A percentile compares a stretch with the other conserved stretches of the same genome.
Evolutionary conservation across 2,329 filamentous ascomycete genomes (phyloP).

Genomic region (Colletotrichum simmondsii): DNA sequence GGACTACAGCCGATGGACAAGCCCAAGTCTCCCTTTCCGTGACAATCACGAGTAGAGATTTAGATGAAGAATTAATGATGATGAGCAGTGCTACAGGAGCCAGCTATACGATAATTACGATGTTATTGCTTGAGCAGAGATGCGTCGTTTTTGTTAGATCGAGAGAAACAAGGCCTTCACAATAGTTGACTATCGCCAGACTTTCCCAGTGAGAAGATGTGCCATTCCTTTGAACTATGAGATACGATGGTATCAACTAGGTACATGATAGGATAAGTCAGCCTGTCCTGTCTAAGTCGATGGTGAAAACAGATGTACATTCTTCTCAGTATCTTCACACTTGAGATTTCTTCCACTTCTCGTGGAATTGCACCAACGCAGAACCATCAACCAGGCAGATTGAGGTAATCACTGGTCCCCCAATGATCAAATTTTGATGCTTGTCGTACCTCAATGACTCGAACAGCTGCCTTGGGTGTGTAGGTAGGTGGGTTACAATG

Average conservation of each 20-base stretch:
- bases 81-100: background rate
- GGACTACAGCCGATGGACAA: conserved; percentile 60
- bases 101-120: background rate
- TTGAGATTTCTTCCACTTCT: background rate
- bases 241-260: background rate
- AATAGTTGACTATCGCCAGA: background rate
- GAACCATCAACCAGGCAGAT: background rate
- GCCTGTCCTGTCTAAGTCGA: background rate
- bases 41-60: background rate
- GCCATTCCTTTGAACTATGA: background rate
- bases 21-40: conserved; percentile 23
- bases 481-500: background rate
- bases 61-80: conserved; percentile 7
- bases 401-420: background rate
- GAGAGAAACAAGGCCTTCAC: background rate
- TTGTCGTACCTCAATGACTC: background rate
- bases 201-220: background rate
- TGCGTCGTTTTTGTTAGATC: background rate
- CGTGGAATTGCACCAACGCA: background rate
- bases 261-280: background rate
- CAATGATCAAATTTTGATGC: background rate
- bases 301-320: background rate
- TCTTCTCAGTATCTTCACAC: background rate
- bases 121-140: background rate
- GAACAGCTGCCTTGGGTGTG: background rate